These are phyloP conservation scores for Microcyclospora pomicola DNA, from an alignment of 2,329 filamentous ascomycete genomes.

Conservation along the genomic window DNA sequence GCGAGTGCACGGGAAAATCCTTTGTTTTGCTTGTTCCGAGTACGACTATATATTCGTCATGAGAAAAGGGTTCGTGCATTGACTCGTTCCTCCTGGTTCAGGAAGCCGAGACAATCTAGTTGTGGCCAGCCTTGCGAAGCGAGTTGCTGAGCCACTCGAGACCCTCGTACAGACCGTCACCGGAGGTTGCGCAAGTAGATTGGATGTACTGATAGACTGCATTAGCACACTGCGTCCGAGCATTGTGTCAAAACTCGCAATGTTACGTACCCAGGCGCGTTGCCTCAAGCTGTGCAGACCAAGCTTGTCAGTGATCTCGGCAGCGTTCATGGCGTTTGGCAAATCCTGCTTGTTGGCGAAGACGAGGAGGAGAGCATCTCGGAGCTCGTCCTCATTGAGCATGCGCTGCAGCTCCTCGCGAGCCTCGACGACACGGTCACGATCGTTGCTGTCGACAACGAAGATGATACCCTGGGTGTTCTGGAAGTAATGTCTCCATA, in stretches of 20 bases:
- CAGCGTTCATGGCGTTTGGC: conserved; percentile 95
- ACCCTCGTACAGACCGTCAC: conserved; percentile 99
- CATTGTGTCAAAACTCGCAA: not conserved
- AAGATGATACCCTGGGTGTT: conserved; percentile 96
- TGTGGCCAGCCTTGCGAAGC: conserved; percentile 40
- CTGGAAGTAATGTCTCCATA: conserved; percentile 97
- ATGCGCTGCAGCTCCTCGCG: conserved; percentile 89
- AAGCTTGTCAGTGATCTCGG: conserved; percentile 99
- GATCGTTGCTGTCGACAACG: conserved; percentile 92
- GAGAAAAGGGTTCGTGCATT: conserved; percentile 7
- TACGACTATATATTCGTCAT: no score
- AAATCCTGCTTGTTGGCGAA: conserved; percentile 99
- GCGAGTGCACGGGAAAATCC: no score
- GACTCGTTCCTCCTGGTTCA: conserved; percentile 1
- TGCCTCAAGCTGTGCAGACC: conserved; percentile 97
- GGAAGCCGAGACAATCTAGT: conserved; percentile 20
- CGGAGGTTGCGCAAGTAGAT: conserved; percentile 97
- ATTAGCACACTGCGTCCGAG: not conserved
- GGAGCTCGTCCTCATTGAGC: conserved; percentile 95
- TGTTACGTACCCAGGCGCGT: conserved; percentile 79
- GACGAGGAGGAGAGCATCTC: conserved; percentile 82
- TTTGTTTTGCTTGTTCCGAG: no score
- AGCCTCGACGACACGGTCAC: conserved; percentile 81
- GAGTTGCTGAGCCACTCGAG: conserved; percentile 52
- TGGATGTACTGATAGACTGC: conserved; percentile 63